Conservation (phyloP, 1,139 yeast genomes). For the Yamadazyma buinensis region DNA sequence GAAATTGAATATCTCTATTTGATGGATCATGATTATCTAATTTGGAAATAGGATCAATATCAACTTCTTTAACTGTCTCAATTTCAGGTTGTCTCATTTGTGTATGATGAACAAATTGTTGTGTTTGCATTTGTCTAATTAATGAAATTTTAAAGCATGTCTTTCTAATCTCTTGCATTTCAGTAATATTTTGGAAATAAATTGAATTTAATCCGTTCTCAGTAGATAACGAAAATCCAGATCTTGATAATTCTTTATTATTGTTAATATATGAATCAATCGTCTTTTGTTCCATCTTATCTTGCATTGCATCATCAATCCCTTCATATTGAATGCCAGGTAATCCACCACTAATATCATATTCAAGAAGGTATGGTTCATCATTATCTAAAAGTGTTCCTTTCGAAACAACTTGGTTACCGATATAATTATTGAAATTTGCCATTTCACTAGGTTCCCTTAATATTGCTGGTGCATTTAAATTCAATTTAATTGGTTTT, state of each 20-base stretch:
- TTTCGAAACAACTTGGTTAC: slow-evolving; percentile 39
- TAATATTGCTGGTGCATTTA: slow-evolving; percentile 65
- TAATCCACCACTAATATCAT: slow-evolving; percentile 76
- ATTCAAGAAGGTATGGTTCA: slow-evolving; percentile 74
- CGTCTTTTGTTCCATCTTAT: slow-evolving; percentile 46
- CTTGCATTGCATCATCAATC: slow-evolving; percentile 41
- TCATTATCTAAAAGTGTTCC: slow-evolving; percentile 52
- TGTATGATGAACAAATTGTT: slow-evolving; percentile 68
- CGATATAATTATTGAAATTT: slow-evolving; percentile 46
- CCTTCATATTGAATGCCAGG: slow-evolving; percentile 65
- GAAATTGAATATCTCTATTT: slow-evolving; percentile 56
- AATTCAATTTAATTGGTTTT: slow-evolving; percentile 38
- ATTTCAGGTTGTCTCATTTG: slow-evolving; percentile 71
- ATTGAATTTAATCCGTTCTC: slow-evolving; percentile 59
- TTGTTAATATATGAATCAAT: slow-evolving; percentile 30
- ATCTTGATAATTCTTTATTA: slow-evolving; percentile 22
- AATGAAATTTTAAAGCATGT: slow-evolving; percentile 85
- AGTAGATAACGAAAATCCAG: slow-evolving; percentile 31
- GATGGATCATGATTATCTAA: slow-evolving; percentile 62
- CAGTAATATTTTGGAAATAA: slow-evolving; percentile 61
- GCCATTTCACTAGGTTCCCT: slow-evolving; percentile 61
- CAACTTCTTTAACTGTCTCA: slow-evolving; percentile 59
- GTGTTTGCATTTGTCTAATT: slow-evolving; percentile 89
- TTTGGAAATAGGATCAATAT: slow-evolving; percentile 75
- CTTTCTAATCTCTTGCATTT: slow-evolving; percentile 85